Base-by-base conservation (phyloP, 2,329 filamentous ascomycete genomes). In the Fusarium tjaetaba region DNA sequence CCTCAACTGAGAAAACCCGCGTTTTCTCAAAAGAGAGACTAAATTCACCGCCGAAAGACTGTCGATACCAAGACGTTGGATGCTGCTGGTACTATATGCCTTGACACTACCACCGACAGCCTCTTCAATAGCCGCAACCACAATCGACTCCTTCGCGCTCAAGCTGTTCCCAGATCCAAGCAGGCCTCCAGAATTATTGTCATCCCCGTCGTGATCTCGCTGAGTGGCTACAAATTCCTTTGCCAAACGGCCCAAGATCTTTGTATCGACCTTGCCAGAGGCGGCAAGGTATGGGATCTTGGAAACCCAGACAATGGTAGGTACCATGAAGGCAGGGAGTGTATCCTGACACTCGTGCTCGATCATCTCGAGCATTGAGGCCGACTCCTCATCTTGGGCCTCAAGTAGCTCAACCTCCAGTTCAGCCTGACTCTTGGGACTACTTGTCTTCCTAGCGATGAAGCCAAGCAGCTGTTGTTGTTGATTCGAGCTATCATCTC, bases 311-410 rank as follows among this genome's bases (percentile, higher is more conserved):
- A 49, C 38, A 18, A 72, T 16, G 1, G 43, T 39, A 1, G 70
- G 70, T 4, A 72, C 59, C 70, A 72, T 72, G 18, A 72, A 72
- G 5, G 65, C 49, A 2, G 70, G 69, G 2, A 72, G 65, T 13
- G 30, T 49, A 3, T 30, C 32, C 0, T 72, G 69, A 3, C 70
- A 72, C 28, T 70, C 56, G 7, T 18, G 9, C 1, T 71, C 63
- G 1, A 67, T 67, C 4, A 22, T 11, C 1, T 41, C 16, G 5
- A 61, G 7, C 0, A 61, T 20, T 3, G 34, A 67, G 13, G 14
- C 3, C 20, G 62, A 51, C 8, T 67, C 39, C 0, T 16, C n/a
- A 7, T 32, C 34, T 20, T n/a, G 28, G 20, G 20, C 8, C 2
- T 41, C 11, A 13, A 63, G 4, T 3, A 71, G 7, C 16, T 36